These are phyloP conservation scores for Primulina huaijiensis DNA, from an alignment of 257 asterid species.

Conservation along the genomic window DNA sequence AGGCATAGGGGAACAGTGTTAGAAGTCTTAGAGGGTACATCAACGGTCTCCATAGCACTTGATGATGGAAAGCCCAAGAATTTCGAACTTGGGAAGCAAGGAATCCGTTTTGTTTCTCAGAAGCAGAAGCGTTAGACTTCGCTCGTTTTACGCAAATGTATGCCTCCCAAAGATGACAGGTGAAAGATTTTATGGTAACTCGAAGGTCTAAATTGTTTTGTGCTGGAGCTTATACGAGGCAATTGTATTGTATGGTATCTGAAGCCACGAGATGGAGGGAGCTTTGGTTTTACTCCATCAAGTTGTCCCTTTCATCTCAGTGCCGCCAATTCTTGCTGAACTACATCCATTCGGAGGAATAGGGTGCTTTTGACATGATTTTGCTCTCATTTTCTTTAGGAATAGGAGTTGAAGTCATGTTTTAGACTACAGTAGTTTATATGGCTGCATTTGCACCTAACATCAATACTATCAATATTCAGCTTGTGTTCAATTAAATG, in stretches of 20 bases:
- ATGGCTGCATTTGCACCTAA: neutral
- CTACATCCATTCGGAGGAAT: neutral
- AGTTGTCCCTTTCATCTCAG: neutral
- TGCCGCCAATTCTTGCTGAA: neutral
- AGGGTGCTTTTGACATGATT: neutral
- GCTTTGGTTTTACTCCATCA: neutral
- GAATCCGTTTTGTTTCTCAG: slow-evolving; percentile 81
- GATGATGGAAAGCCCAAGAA: slow-evolving; percentile 71
- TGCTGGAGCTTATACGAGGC: neutral
- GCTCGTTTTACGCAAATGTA: neutral
- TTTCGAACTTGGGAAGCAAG: slow-evolving; percentile 91
- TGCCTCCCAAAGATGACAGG: neutral
- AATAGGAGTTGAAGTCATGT: neutral
- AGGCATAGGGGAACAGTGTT: slow-evolving; percentile 61
- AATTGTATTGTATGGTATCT: neutral
- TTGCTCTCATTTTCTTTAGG: neutral
- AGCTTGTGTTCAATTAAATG: neutral
- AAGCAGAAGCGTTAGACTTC: slow-evolving; percentile 54
- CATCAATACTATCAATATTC: neutral
- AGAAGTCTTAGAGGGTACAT: slow-evolving; percentile 61
- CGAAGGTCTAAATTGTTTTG: neutral
- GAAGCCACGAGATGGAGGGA: neutral
- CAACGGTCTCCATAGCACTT: slow-evolving; percentile 62
- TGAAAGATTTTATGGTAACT: neutral
- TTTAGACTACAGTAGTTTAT: neutral